Conservation (phyloP, 495 filamentous ascomycete species). For the Penicillium taxi region DNA sequence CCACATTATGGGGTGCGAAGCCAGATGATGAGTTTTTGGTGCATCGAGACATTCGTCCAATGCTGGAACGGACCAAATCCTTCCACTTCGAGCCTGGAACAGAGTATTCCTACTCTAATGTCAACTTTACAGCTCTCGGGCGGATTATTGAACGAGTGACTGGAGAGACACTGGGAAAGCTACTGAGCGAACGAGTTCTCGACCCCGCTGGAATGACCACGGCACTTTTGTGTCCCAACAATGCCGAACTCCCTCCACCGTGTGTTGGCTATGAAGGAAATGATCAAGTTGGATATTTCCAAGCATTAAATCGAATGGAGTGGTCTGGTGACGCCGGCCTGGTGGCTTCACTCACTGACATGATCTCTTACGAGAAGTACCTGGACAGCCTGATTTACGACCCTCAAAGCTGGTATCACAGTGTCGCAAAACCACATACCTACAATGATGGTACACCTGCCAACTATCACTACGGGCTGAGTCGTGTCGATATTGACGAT, state of each 20-base stretch:
- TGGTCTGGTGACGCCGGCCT: constrained; percentile 32
- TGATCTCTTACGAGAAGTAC: constrained; percentile 29
- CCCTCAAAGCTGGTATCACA: constrained; percentile 20
- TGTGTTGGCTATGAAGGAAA: constrained; percentile 29
- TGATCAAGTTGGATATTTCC: constrained; percentile 13
- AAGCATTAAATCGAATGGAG: constrained; percentile 23
- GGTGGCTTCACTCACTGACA: constrained; percentile 27
- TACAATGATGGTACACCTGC: constrained; percentile 20
- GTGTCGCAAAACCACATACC: constrained; percentile 7
- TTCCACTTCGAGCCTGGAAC: constrained; percentile 26
- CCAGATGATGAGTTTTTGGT: constrained; percentile 24
- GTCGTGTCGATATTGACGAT: constrained; percentile 7
- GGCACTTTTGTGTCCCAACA: constrained; percentile 23
- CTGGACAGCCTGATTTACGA: constrained; percentile 15
- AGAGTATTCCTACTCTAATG: constrained; percentile 27
- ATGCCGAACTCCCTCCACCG: constrained; percentile 18
- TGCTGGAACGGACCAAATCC: constrained; percentile 19
- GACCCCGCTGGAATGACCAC: constrained; percentile 25
- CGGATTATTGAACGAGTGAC: constrained; percentile 24
- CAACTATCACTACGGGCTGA: constrained; percentile 20
- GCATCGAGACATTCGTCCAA: constrained; percentile 11
- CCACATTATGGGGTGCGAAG: constrained; percentile 23
- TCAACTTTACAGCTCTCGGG: constrained; percentile 25
- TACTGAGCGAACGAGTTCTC: constrained; percentile 22
- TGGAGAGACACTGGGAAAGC: constrained; percentile 14